Percentiles rank a stretch among this genome's conserved stretches.
These are phyloP conservation scores for Cladorrhinum sp. DNA, from an alignment of 2,329 filamentous ascomycete species.

Conservation along the genomic window DNA sequence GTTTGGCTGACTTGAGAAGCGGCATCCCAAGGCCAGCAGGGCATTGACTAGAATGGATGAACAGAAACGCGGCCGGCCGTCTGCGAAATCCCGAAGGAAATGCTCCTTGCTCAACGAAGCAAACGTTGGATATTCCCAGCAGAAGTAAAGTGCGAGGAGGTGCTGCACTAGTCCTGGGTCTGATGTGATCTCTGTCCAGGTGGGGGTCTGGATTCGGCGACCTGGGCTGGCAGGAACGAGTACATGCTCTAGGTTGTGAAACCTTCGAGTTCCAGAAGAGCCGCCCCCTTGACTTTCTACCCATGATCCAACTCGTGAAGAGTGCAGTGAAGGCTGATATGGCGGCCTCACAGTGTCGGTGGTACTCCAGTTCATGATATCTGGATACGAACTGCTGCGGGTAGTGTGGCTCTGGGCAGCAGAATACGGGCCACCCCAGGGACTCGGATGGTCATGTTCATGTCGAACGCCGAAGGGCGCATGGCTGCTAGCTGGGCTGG, in stretches of 20 bases:
- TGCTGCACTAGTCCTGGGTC: constrained; percentile 60
- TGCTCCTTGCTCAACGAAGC: constrained; percentile 69
- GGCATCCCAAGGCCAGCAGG: constrained; percentile 62
- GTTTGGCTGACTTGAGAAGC: constrained; percentile 63
- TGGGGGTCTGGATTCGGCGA: constrained; percentile 40
- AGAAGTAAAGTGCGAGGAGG: constrained; percentile 66
- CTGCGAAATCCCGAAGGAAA: constrained; percentile 63
- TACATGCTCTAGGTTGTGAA: constrained; percentile 46
- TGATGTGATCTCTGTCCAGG: constrained; percentile 61
- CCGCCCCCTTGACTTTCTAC: constrained; percentile 39
- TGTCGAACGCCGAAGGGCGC: constrained; percentile 37
- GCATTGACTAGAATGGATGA: constrained; percentile 65
- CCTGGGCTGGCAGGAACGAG: constrained; percentile 46
- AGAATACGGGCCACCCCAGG: constrained; percentile 45
- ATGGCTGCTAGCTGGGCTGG: constrained; percentile 34
- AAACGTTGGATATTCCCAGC: constrained; percentile 74
- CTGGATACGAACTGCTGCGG: constrained; percentile 46
- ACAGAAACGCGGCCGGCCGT: constrained; percentile 62
- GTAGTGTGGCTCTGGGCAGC: constrained; percentile 43
- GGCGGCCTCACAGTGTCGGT: constrained; percentile 36
- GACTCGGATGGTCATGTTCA: constrained; percentile 44
- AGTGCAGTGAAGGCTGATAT: constrained; percentile 30
- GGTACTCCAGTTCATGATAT: constrained; percentile 44
- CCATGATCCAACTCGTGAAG: constrained; percentile 49
- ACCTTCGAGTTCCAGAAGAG: constrained; percentile 33